These are phyloP conservation scores for Leishmania lainsoni DNA, from an alignment of 208 protist species.

Conservation along the genomic window DNA sequence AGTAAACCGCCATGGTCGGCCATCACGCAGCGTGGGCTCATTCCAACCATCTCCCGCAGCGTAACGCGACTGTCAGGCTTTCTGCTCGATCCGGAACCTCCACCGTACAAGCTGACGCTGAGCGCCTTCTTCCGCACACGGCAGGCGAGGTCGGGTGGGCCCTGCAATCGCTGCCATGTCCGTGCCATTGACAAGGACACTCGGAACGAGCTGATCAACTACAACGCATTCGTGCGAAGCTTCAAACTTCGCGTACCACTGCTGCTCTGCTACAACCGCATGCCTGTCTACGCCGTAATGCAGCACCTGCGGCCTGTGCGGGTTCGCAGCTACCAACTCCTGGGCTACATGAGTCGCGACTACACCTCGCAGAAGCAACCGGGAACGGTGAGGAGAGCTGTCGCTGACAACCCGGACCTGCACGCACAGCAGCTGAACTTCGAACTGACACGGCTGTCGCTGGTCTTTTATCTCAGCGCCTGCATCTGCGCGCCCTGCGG, in stretches of 20 bases:
- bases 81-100: slow-evolving; percentile 2
- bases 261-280: slow-evolving; percentile 37
- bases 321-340: slow-evolving; percentile 22
- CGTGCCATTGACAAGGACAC: slow-evolving; percentile 15
- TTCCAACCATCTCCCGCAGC: background rate
- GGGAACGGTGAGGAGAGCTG: slow-evolving; percentile 10
- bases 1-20: slow-evolving; percentile 28
- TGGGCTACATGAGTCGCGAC: slow-evolving; percentile 24
- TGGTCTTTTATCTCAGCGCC: slow-evolving; percentile 44
- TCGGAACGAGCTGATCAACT: slow-evolving; percentile 13
- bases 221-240: slow-evolving; percentile 19
- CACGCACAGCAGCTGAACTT: slow-evolving; percentile 23
- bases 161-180: slow-evolving; percentile 17
- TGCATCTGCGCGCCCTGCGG: slow-evolving; percentile 46
- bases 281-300: slow-evolving; percentile 32
- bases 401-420: slow-evolving; percentile 1
- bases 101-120: slow-evolving; percentile 23
- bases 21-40: slow-evolving; percentile 3
- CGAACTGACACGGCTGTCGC: slow-evolving; percentile 20
- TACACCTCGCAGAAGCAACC: slow-evolving; percentile 12
- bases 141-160: slow-evolving; percentile 18
- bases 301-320: slow-evolving; percentile 25
- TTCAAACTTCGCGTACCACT: slow-evolving; percentile 28
- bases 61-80: background rate
- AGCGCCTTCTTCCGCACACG: slow-evolving; percentile 28